Evolutionary conservation across 2,329 filamentous ascomycete genomes (phyloP).

Genomic region (Botrytis hyacinthi): DNA sequence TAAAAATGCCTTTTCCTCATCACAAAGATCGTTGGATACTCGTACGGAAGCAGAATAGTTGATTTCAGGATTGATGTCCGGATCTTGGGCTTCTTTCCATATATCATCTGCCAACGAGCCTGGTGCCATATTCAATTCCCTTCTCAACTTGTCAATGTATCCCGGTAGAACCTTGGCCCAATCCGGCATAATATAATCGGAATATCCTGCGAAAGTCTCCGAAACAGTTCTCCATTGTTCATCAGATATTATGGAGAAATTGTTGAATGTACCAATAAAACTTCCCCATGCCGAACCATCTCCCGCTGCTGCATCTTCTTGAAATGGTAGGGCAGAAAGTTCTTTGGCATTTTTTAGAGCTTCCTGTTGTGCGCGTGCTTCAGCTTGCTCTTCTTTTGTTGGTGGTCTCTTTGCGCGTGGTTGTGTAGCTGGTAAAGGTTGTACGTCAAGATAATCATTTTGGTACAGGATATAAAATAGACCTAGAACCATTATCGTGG

Average conservation of each 20-base stretch:
- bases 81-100: conserved; percentile 86
- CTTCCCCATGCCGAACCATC: conserved; percentile 37
- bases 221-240: conserved; percentile 55
- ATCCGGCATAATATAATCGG: conserved; percentile 72
- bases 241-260: conserved; percentile 53
- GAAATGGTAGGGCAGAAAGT: conserved; percentile 33
- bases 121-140: conserved; percentile 81
- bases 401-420: conserved; percentile 29
- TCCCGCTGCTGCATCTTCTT: conserved; percentile 23
- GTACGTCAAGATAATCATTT: conserved; percentile 33
- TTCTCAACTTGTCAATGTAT: conserved; percentile 78
- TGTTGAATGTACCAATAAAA: conserved; percentile 35
- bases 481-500: conserved; percentile 30
- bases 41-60: conserved; percentile 76
- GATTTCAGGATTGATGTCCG: conserved; percentile 83
- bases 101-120: conserved; percentile 90
- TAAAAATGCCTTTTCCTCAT: conserved; percentile 77
- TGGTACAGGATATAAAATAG: conserved; percentile 37
- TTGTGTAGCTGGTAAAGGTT: conserved; percentile 37
- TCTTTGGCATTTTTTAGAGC: conserved; percentile 31
- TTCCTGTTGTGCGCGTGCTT: conserved; percentile 28
- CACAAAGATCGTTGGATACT: conserved; percentile 76
- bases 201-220: conserved; percentile 50
- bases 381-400: conserved; percentile 26
- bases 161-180: conserved; percentile 78